phyloP scores from a whole-genome alignment of 805 yeast species.

The Barnettozyma vustinii region DNA sequence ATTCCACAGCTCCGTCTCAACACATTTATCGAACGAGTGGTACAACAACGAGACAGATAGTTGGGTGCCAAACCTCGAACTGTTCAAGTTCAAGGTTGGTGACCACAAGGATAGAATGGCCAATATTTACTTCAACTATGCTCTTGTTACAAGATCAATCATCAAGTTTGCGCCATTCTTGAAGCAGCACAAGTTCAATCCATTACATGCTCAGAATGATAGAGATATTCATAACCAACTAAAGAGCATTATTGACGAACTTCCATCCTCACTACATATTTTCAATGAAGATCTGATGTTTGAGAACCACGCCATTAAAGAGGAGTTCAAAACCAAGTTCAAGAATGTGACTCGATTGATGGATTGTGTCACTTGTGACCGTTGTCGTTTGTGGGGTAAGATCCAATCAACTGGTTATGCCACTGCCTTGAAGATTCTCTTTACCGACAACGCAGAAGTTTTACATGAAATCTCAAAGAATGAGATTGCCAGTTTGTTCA shows the following conservation, averaged over 20 bases:
- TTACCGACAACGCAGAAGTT: slow-evolving; percentile 51
- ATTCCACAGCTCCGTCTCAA: slow-evolving; percentile 91
- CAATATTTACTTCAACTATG: slow-evolving; percentile 89
- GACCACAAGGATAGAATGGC: slow-evolving; percentile 79
- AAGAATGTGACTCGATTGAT: slow-evolving; percentile 86
- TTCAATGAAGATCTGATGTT: slow-evolving; percentile 49
- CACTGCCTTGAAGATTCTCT: slow-evolving; percentile 85
- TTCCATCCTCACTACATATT: slow-evolving; percentile 27
- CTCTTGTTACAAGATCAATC: slow-evolving; percentile 76
- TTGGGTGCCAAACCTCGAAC: slow-evolving; percentile 78
- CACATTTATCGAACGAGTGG: slow-evolving; percentile 84
- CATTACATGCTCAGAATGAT: slow-evolving; percentile 35
- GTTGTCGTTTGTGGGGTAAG: slow-evolving; percentile 98
- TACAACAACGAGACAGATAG: slow-evolving; percentile 64
- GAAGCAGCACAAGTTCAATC: slow-evolving; percentile 46
- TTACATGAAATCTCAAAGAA: slow-evolving; percentile 60
- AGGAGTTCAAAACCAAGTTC: slow-evolving; percentile 81
- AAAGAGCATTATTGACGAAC: slow-evolving; percentile 19
- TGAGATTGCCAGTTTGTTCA: slow-evolving; percentile 85
- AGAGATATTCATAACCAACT: slow-evolving; percentile 40
- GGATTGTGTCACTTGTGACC: slow-evolving; percentile 98
- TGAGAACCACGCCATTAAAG: slow-evolving; percentile 56
- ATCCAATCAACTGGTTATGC: slow-evolving; percentile 97
- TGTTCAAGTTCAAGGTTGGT: slow-evolving; percentile 89
- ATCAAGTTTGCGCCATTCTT: slow-evolving; percentile 56